phyloP scores from a whole-genome alignment of 345 rosid genomes.

The Turnera subulata region DNA sequence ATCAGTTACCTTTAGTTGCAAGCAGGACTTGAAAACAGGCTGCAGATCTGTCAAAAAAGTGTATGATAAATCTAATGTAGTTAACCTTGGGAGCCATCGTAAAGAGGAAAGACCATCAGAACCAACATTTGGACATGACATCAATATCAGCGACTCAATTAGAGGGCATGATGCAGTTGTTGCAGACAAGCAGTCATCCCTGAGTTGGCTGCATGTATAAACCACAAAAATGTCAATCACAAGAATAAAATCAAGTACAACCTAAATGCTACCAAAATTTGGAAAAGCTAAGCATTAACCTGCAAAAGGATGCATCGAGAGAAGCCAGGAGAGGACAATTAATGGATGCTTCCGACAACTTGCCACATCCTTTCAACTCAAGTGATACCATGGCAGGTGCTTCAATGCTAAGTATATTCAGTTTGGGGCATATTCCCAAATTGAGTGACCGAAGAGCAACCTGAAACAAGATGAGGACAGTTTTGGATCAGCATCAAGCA shows the following conservation, averaged over 20 bases:
- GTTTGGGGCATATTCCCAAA: slow-evolving; percentile 91
- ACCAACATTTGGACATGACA: slow-evolving; percentile 89
- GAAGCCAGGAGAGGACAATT: slow-evolving; percentile 77
- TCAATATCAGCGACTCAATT: slow-evolving; percentile 77
- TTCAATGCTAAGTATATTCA: slow-evolving; percentile 66
- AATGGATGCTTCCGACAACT: slow-evolving; percentile 71
- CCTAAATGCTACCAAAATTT: background rate
- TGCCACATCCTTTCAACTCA: slow-evolving; percentile 97
- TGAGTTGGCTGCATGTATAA: slow-evolving; percentile 63
- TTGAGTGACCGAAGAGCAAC: slow-evolving; percentile 84
- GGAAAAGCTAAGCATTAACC: slow-evolving; percentile 35
- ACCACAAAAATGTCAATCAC: slow-evolving; percentile 15
- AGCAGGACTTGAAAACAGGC: slow-evolving; percentile 83
- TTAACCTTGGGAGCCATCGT: slow-evolving; percentile 52
- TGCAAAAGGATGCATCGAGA: slow-evolving; percentile 95
- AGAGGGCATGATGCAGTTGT: slow-evolving; percentile 75
- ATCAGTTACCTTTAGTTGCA: slow-evolving; percentile 65
- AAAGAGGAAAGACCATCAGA: slow-evolving; percentile 74
- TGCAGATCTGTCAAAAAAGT: slow-evolving; percentile 77
- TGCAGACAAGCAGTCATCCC: slow-evolving; percentile 81
- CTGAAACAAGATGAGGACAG: slow-evolving; percentile 31
- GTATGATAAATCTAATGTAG: slow-evolving; percentile 80
- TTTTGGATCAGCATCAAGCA: background rate
- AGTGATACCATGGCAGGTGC: slow-evolving; percentile 77
- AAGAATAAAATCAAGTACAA: background rate